Evolutionary conservation across 2,329 filamentous ascomycete species (phyloP).

Genomic region (Fusarium hostae): DNA sequence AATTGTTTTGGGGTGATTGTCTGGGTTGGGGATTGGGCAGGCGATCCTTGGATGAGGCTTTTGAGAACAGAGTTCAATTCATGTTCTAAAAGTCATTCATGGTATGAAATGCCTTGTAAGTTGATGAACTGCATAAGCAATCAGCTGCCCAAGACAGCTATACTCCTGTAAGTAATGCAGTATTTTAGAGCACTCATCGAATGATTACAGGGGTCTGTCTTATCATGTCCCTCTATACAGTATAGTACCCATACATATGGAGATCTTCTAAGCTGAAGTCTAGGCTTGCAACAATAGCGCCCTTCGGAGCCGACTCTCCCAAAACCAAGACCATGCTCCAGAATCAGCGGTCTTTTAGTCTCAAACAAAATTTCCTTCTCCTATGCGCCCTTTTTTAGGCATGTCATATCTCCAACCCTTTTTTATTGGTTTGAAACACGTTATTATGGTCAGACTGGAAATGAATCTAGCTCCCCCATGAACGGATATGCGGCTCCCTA

Average conservation of each 20-base stretch:
- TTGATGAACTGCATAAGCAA: neutral
- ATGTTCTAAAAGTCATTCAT: neutral
- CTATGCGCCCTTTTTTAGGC: constrained; percentile 2
- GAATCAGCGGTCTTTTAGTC: constrained; percentile 11
- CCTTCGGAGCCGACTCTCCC: constrained; percentile 9
- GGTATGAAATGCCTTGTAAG: neutral
- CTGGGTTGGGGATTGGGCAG: neutral
- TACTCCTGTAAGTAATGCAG: no score
- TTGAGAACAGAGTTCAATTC: neutral
- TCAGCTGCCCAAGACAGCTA: neutral
- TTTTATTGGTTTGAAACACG: neutral
- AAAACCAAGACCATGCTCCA: constrained; percentile 3
- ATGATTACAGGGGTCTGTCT: neutral
- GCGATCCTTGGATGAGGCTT: neutral
- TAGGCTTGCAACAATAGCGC: neutral
- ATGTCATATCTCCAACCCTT: neutral
- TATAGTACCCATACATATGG: neutral
- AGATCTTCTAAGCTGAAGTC: neutral
- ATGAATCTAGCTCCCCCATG: neutral
- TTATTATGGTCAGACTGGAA: constrained; percentile 12
- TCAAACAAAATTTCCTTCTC: constrained; percentile 4
- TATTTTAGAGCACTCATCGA: neutral
- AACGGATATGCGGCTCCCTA: constrained; percentile 11
- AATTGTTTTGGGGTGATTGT: constrained; percentile 1
- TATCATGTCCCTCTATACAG: neutral